phyloP scores from a whole-genome alignment of 345 rosid genomes.

The Aquilaria yunnanensis region DNA sequence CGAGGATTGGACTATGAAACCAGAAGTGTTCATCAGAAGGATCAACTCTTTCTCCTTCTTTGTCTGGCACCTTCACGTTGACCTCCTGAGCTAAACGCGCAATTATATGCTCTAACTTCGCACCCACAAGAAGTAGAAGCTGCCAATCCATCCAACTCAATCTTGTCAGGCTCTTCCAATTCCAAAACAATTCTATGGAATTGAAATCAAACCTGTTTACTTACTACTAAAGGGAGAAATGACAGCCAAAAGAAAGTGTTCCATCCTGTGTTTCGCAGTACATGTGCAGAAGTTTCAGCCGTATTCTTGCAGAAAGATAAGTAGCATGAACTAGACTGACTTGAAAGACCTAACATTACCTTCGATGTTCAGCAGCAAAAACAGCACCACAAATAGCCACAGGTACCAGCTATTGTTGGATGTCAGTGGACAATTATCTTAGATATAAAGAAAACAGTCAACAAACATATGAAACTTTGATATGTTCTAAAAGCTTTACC shows the following conservation, averaged over 20 bases:
- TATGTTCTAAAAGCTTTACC: conserved; percentile 28
- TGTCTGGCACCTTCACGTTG: conserved; percentile 12
- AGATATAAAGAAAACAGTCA: background rate
- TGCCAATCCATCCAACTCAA: conserved; percentile 18
- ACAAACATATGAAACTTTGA: background rate
- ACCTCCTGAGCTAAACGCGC: conserved; percentile 47
- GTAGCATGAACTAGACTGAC: no score
- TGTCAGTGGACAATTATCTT: conserved; percentile 9
- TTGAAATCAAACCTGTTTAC: conserved; percentile 15
- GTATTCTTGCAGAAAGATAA: background rate
- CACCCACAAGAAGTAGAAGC: conserved; percentile 77
- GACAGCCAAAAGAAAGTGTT: conserved; percentile 80
- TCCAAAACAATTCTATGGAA: background rate
- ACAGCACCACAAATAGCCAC: conserved; percentile 79
- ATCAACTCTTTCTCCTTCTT: conserved; percentile 37
- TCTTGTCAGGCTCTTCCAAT: background rate
- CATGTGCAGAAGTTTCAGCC: conserved; percentile 4
- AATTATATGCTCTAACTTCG: conserved; percentile 71
- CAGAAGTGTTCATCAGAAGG: conserved; percentile 82
- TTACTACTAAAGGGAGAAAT: conserved; percentile 74
- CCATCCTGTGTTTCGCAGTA: conserved; percentile 96
- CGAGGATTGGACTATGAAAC: conserved; percentile 44
- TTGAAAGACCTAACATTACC: conserved; percentile 27
- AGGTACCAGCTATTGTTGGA: conserved; percentile 60
- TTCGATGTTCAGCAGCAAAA: conserved; percentile 67